Evolutionary conservation across 2,329 filamentous ascomycete genomes (phyloP).

Genomic region (Trichoderma pleuroti): DNA sequence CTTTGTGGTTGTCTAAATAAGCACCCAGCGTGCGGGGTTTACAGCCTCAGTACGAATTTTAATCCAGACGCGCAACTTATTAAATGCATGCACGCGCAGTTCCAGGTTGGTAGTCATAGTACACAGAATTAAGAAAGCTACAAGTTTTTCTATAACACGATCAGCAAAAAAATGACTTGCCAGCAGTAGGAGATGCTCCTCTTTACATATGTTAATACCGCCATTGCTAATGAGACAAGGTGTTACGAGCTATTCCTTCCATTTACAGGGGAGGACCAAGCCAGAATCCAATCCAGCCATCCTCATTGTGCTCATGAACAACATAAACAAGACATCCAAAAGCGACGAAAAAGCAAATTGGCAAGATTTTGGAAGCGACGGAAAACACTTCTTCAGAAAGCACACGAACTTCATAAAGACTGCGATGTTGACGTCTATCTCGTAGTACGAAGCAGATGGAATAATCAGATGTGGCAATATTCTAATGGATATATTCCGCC

Average conservation of each 20-base stretch:
- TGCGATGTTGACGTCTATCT: constrained; percentile 5
- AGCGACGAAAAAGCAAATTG: constrained; percentile 1
- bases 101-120: too few relatives aligned
- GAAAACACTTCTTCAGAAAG: constrained; percentile 19
- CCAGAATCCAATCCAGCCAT: background rate
- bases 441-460: constrained; percentile 13
- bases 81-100: too few relatives aligned
- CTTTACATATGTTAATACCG: background rate
- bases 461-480: constrained; percentile 21
- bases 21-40: too few relatives aligned
- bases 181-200: background rate
- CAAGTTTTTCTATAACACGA: background rate
- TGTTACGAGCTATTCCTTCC: background rate
- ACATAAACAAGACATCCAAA: background rate
- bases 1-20: too few relatives aligned
- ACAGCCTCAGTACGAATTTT: too few relatives aligned
- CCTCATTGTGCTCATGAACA: background rate
- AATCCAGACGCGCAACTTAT: too few relatives aligned
- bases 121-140: too few relatives aligned
- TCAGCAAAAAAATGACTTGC: background rate
- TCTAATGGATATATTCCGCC: constrained; percentile 15
- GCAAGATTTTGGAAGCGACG: constrained; percentile 17
- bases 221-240: background rate
- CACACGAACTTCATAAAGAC: background rate
- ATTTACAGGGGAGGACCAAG: background rate